These are phyloP conservation scores for Magnolia kwangsiensis DNA, from an alignment of 164 flowering plant species.

Conservation along the genomic window DNA sequence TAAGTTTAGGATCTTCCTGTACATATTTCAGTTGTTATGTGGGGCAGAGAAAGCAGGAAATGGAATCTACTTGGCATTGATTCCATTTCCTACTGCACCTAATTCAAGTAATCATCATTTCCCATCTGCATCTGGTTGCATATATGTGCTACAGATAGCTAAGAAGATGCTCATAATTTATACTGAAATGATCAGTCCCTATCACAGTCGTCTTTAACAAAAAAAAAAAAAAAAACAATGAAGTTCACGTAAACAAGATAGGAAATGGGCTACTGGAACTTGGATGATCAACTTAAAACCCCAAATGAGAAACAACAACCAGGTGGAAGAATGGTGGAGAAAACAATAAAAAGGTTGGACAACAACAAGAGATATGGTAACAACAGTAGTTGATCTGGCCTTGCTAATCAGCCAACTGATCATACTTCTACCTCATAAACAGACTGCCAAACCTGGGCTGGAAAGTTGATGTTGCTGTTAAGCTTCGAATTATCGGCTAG, in stretches of 20 bases:
- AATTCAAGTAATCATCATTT: not conserved
- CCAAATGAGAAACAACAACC: not conserved
- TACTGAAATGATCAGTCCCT: not conserved
- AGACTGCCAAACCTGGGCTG: constrained; percentile 10
- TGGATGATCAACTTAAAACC: not conserved
- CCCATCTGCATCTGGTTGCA: too few relatives aligned
- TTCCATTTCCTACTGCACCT: not conserved
- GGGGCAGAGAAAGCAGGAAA: not conserved
- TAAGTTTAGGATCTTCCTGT: too few relatives aligned
- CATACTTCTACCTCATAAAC: constrained; percentile 5
- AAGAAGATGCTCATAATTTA: too few relatives aligned
- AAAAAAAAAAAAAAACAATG: too few relatives aligned
- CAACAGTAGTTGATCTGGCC: constrained; percentile 14
- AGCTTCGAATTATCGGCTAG: constrained; percentile 5
- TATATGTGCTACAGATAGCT: too few relatives aligned
- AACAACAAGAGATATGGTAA: constrained; percentile 8
- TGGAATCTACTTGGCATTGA: not conserved
- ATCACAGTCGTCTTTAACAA: not conserved
- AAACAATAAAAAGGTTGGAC: not conserved
- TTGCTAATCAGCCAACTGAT: not conserved
- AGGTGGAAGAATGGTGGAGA: not conserved
- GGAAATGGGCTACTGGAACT: not conserved
- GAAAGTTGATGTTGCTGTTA: not conserved
- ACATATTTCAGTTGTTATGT: not conserved
- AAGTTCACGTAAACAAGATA: not conserved